These are phyloP conservation scores for Vitis hybrid DNA, from an alignment of 177 flowering plant species.

Conservation along the genomic window DNA sequence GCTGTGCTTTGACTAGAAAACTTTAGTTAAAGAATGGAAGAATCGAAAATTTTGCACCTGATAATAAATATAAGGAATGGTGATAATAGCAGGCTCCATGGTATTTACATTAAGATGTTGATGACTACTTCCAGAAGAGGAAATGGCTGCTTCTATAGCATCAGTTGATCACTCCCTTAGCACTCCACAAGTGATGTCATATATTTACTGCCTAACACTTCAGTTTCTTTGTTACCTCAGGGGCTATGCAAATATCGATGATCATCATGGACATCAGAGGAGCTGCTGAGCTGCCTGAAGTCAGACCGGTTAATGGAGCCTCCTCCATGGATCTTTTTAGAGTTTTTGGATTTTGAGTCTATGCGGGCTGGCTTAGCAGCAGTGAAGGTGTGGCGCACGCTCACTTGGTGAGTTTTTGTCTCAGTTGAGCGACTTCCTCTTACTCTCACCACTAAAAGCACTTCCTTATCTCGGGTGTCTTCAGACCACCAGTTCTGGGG, in stretches of 20 bases:
- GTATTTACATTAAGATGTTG: constrained; percentile 4
- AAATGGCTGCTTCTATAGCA: not conserved
- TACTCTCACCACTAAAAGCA: constrained; percentile 43
- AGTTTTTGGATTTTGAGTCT: constrained; percentile 34
- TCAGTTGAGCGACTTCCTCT: constrained; percentile 55
- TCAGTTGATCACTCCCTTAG: too few species aligned
- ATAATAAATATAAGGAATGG: not conserved
- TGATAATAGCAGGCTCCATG: not conserved
- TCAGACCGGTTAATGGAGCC: constrained; percentile 47
- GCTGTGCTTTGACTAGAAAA: not conserved
- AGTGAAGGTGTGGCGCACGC: constrained; percentile 61
- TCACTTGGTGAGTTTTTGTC: constrained; percentile 42
- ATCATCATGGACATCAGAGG: constrained; percentile 44
- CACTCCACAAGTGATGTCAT: too few species aligned
- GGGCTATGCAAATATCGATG: constrained; percentile 31
- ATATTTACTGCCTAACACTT: not conserved
- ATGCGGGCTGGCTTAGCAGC: constrained; percentile 32
- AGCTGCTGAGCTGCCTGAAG: constrained; percentile 28
- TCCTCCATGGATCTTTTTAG: constrained; percentile 27
- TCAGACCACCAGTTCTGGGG: constrained; percentile 92
- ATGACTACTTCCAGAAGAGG: not conserved
- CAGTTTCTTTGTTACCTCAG: constrained; percentile 16
- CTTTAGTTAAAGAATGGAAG: not conserved
- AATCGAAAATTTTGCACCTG: not conserved
- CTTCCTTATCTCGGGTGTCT: constrained; percentile 88